Evolutionary conservation across 2,329 filamentous ascomycete species (phyloP).

Genomic region (Trichoderma hamatum): DNA sequence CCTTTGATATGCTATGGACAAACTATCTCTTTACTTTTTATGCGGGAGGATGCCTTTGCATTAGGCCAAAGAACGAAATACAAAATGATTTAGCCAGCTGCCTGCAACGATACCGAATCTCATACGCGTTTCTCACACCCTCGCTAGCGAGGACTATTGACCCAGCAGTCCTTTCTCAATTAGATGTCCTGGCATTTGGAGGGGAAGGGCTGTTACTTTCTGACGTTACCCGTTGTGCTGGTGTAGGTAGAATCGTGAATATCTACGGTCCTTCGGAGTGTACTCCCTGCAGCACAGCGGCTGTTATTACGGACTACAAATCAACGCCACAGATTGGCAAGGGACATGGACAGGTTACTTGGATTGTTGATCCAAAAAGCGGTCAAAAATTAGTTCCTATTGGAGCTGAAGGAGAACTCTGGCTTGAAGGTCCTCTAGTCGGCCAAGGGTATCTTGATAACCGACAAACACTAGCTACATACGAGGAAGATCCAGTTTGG

Average conservation of each 20-base stretch:
- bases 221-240: background rate
- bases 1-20: background rate
- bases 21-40: background rate
- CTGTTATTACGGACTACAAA: background rate
- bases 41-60: background rate
- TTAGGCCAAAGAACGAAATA: background rate
- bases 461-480: background rate
- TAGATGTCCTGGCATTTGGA: background rate
- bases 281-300: background rate
- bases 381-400: conserved; percentile 13
- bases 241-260: background rate
- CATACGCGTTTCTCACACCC: background rate
- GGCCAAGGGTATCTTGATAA: conserved; percentile 19
- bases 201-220: background rate
- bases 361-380: conserved; percentile 3
- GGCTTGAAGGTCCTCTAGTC: conserved; percentile 18
- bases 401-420: conserved; percentile 25
- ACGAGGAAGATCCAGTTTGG: background rate
- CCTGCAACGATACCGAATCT: background rate
- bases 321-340: background rate
- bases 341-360: background rate
- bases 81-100: background rate
- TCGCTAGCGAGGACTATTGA: background rate
- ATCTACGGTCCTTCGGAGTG: background rate
- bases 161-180: background rate